A percentile compares a stretch with the other conserved stretches of the same genome.
phyloP scores from a whole-genome alignment of 1,284 basidiomycete species.

The Microbotryum saponariae region DNA sequence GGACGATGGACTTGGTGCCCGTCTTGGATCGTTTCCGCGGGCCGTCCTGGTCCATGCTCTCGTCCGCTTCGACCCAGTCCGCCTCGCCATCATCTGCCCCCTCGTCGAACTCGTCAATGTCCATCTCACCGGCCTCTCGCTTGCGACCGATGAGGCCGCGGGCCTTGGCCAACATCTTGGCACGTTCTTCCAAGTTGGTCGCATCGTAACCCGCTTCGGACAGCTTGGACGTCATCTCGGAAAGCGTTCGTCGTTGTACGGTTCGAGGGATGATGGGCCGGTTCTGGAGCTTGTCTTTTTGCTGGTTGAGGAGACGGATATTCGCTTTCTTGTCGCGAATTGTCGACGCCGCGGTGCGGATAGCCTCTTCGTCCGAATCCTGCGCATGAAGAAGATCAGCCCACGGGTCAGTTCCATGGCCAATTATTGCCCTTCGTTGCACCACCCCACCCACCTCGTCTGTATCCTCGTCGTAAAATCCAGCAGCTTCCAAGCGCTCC shows the following conservation, averaged over 20 bases:
- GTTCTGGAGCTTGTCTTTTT: constrained; percentile 83
- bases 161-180: constrained; percentile 70
- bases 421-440: too few species aligned
- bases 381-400: constrained; percentile 38
- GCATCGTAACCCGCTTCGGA: constrained; percentile 85
- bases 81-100: constrained; percentile 56
- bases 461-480: constrained; percentile 82
- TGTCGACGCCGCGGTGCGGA: constrained; percentile 62
- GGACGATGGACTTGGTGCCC: constrained; percentile 46
- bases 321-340: constrained; percentile 54
- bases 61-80: constrained; percentile 51
- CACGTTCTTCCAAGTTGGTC: constrained; percentile 76
- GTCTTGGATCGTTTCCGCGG: constrained; percentile 47
- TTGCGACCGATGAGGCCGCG: constrained; percentile 63
- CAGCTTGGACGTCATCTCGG: constrained; percentile 72
- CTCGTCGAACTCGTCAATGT: constrained; percentile 46
- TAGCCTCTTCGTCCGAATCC: constrained; percentile 82
- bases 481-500: constrained; percentile 83
- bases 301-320: constrained; percentile 70
- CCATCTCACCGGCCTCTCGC: constrained; percentile 48
- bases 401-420: constrained; percentile 1
- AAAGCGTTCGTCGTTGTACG: constrained; percentile 70
- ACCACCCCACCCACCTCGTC: constrained; percentile 52
- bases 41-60: constrained; percentile 50
- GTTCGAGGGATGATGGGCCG: constrained; percentile 76